Conservation (phyloP, 768 basidiomycete genomes). For the Paxillus ammoniavirescens region DNA sequence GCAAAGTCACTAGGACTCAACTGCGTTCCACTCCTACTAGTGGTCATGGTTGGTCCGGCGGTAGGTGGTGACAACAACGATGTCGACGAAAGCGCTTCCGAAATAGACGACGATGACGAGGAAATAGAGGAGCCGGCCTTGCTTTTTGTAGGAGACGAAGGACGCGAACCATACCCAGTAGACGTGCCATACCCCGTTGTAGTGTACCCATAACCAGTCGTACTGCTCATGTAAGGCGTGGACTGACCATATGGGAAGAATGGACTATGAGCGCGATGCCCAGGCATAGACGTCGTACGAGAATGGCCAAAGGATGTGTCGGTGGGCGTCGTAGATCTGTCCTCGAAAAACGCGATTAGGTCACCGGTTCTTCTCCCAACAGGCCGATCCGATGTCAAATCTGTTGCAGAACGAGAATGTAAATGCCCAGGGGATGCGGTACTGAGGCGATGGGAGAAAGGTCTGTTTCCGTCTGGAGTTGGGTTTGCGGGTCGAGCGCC, state of each 20-base stretch:
- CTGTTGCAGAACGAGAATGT: conserved; percentile 60
- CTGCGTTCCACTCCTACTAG: conserved; percentile 30
- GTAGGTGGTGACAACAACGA: conserved; percentile 51
- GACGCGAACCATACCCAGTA: conserved; percentile 38
- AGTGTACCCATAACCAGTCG: conserved; percentile 35
- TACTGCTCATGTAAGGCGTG: conserved; percentile 38
- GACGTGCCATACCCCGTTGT: conserved; percentile 31
- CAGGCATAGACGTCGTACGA: conserved; percentile 54
- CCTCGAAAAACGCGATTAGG: conserved; percentile 74
- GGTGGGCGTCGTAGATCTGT: conserved; percentile 42
- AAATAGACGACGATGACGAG: conserved; percentile 19
- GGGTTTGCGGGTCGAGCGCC: conserved; percentile 34
- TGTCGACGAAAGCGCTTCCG: conserved; percentile 30
- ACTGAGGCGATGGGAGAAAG: conserved; percentile 43
- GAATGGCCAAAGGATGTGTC: conserved; percentile 42
- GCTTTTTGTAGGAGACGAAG: conserved; percentile 49
- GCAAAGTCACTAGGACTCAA: conserved; percentile 36
- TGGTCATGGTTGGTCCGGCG: conserved; percentile 28
- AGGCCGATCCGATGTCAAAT: conserved; percentile 48
- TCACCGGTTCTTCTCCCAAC: conserved; percentile 58
- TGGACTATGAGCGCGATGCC: conserved; percentile 29
- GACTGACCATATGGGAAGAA: conserved; percentile 35
- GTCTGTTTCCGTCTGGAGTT: conserved; percentile 45
- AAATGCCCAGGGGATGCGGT: conserved; percentile 36
- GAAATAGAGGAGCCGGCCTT: conserved; percentile 33